Conservation (phyloP, 192 early-diverging fungal species). For the Geosiphon pyriformis region DNA sequence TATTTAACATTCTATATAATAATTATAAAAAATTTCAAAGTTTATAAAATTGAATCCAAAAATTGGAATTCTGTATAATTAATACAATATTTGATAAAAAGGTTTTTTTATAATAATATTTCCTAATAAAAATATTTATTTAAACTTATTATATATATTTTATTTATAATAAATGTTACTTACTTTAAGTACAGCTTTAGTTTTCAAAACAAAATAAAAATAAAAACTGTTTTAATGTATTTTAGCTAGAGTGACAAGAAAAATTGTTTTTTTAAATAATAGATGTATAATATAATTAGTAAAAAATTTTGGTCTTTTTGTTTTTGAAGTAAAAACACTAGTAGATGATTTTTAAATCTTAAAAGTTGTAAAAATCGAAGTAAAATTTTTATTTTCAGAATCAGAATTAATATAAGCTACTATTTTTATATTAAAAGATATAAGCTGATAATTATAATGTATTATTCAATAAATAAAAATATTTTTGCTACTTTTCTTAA, state of each 20-base stretch:
- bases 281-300: too few species aligned
- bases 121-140: not conserved
- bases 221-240: slow-evolving; percentile 14
- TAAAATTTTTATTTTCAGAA: not conserved
- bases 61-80: not conserved
- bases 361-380: not conserved
- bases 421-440: not conserved
- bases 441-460: too few species aligned
- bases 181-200: slow-evolving; percentile 2
- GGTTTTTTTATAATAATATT: not conserved
- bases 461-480: too few species aligned
- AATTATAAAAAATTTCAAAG: slow-evolving; percentile 1
- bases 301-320: too few species aligned
- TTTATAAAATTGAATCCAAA: not conserved
- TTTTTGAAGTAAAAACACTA: too few species aligned
- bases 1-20: slow-evolving; percentile 8
- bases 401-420: not conserved
- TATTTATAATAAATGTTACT: not conserved
- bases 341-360: not conserved
- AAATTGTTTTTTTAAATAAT: slow-evolving; percentile 2
- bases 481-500: not conserved
- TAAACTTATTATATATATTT: not conserved
- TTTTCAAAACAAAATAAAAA: slow-evolving; percentile 12
- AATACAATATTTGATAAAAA: not conserved
- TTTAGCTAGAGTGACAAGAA: slow-evolving; percentile 1